A percentile compares a stretch with the other conserved stretches of the same genome.
phyloP scores from a whole-genome alignment of 2,329 filamentous ascomycete genomes.

The Talaromyces sp. region DNA sequence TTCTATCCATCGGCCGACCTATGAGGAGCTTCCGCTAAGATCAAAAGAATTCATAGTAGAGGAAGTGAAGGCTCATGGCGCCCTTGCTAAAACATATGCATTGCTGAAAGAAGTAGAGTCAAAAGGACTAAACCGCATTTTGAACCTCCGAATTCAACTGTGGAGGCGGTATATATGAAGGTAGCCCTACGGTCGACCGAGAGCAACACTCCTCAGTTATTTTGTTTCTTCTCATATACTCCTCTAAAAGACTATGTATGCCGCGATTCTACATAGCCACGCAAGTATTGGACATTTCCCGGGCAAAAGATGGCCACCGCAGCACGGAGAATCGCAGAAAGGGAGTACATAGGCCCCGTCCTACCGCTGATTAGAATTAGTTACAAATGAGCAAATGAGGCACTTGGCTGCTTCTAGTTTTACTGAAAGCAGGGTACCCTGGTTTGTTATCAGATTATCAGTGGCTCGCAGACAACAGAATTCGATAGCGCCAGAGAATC shows the following conservation, averaged over 20 bases:
- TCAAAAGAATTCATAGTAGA: no score
- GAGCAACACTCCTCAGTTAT: no score
- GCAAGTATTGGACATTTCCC: neutral
- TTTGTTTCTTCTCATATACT: no score
- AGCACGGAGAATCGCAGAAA: neutral
- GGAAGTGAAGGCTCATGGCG: no score
- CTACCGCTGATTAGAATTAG: neutral
- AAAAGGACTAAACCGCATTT: no score
- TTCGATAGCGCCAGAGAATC: neutral
- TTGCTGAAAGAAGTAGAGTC: no score
- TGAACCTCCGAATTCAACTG: no score
- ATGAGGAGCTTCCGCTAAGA: no score
- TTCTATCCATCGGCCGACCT: no score
- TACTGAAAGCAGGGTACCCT: neutral
- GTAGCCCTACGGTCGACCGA: no score
- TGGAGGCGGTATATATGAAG: no score
- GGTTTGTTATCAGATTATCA: neutral
- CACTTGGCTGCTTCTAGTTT: neutral
- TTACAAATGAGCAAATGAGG: neutral
- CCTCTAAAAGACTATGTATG: neutral
- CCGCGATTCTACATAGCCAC: neutral
- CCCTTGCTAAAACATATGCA: no score
- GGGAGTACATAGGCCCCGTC: neutral
- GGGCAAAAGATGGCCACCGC: neutral
- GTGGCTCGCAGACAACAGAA: neutral